These are phyloP conservation scores for Exophiala sp. DNA, from an alignment of 2,329 filamentous ascomycete species.

Conservation along the genomic window DNA sequence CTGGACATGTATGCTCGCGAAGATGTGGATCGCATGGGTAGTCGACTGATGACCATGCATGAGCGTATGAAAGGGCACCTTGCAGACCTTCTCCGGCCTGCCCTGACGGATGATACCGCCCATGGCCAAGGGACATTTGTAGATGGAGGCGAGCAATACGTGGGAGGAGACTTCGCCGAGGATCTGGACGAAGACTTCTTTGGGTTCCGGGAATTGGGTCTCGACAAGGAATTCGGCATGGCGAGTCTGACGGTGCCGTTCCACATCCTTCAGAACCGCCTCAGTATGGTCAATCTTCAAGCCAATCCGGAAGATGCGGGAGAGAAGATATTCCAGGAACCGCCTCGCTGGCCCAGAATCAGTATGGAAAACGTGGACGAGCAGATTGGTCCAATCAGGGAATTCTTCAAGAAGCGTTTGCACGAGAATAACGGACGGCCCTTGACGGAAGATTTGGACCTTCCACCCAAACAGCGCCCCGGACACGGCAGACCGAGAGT, in stretches of 20 bases:
- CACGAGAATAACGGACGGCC: slow-evolving; percentile 76
- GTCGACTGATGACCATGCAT: slow-evolving; percentile 75
- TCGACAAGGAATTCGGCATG: slow-evolving; percentile 84
- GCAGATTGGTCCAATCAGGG: slow-evolving; percentile 81
- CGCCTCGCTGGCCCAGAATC: slow-evolving; percentile 68
- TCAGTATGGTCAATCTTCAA: slow-evolving; percentile 65
- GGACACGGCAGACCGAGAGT: slow-evolving; percentile 40
- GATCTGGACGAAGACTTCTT: slow-evolving; percentile 99
- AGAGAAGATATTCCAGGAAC: slow-evolving; percentile 53
- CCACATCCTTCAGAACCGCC: slow-evolving; percentile 85
- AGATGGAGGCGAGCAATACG: slow-evolving; percentile 93
- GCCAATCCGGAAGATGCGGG: slow-evolving; percentile 10
- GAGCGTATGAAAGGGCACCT: slow-evolving; percentile 92
- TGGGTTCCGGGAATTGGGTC: slow-evolving; percentile 88
- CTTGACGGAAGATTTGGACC: slow-evolving; percentile 86
- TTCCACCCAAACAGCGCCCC: slow-evolving; percentile 79
- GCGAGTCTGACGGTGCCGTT: slow-evolving; percentile 85
- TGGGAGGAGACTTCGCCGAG: slow-evolving; percentile 93
- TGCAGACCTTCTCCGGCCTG: slow-evolving; percentile 86
- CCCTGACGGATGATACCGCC: slow-evolving; percentile 68
- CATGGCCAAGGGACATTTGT: slow-evolving; percentile 91
- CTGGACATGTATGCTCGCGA: slow-evolving; percentile 86
- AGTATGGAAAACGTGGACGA: slow-evolving; percentile 68
- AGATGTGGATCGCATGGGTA: slow-evolving; percentile 78
- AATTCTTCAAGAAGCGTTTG: slow-evolving; percentile 86